Percentiles rank a stretch among this genome's conserved stretches.
phyloP scores from a whole-genome alignment of 2,329 filamentous ascomycete genomes.

The Fonsecaea multimorphosa region DNA sequence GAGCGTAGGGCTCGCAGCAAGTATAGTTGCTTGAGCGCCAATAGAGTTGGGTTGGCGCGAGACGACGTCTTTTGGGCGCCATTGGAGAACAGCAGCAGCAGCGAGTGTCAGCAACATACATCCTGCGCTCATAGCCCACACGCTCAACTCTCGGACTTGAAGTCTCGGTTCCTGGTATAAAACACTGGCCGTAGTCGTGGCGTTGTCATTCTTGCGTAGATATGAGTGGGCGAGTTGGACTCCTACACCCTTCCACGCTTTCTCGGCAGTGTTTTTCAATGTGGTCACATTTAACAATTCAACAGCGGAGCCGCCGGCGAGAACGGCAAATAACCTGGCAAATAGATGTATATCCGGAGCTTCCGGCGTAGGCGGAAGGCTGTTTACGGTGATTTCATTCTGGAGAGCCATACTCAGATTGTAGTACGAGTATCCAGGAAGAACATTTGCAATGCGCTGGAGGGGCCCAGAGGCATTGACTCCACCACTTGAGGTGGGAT shows the following conservation, averaged over 20 bases:
- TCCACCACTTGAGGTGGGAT: constrained; percentile 10
- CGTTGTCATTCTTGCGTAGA: constrained; percentile 9
- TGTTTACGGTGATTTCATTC: constrained; percentile 7
- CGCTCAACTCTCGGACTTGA: constrained; percentile 3
- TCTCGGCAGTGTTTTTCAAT: constrained; percentile 11
- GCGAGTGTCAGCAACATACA: constrained; percentile 1
- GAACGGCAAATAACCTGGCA: constrained; percentile 3
- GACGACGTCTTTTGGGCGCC: constrained; percentile 6
- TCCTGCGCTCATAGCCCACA: constrained; percentile 9
- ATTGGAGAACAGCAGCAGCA: constrained; percentile 1
- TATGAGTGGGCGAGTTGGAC: constrained; percentile 22
- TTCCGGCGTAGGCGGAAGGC: not conserved
- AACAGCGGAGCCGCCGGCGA: constrained; percentile 1
- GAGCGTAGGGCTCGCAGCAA: constrained; percentile 10
- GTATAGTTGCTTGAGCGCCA: constrained; percentile 2
- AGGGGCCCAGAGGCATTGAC: constrained; percentile 1
- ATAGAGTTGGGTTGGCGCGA: constrained; percentile 10
- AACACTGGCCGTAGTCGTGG: constrained; percentile 5
- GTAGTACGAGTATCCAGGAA: constrained; percentile 15
- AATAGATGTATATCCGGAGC: not conserved
- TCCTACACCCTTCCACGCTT: constrained; percentile 30
- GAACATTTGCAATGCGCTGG: constrained; percentile 10
- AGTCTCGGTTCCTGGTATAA: constrained; percentile 1
- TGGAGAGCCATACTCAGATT: constrained; percentile 8
- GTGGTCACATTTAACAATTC: constrained; percentile 3